phyloP scores from a whole-genome alignment of 441 rosid genomes.

The Corymbia calophylla region DNA sequence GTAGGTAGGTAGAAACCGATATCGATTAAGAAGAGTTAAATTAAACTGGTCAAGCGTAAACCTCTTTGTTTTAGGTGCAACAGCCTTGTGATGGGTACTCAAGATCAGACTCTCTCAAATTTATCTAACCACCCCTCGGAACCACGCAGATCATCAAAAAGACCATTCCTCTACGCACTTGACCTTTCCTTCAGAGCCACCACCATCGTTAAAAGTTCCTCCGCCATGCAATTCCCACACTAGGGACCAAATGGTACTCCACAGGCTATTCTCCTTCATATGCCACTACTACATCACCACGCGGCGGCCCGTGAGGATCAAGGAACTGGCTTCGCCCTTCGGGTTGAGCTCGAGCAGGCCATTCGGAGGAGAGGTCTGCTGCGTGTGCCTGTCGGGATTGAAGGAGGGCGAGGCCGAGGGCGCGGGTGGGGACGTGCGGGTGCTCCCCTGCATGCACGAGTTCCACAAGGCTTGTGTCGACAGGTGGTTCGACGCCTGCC shows the following conservation, averaged over 20 bases:
- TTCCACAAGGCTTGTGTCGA: conserved; percentile 45
- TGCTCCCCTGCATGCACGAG: conserved; percentile 46
- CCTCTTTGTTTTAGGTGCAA: conserved; percentile 46
- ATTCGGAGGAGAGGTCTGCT: conserved; percentile 19
- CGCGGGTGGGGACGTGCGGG: not conserved
- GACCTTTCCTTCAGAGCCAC: conserved; percentile 4
- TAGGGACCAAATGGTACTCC: conserved; percentile 30
- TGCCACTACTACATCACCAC: conserved; percentile 6
- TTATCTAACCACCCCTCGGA: conserved; percentile 24
- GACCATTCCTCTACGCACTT: not conserved
- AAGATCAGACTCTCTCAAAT: not conserved
- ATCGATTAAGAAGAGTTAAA: not conserved
- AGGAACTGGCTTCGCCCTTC: not conserved
- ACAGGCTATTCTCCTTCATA: conserved; percentile 19
- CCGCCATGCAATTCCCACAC: not conserved
- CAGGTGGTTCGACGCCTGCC: conserved; percentile 33
- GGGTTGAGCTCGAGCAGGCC: not conserved
- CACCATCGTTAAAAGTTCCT: not conserved
- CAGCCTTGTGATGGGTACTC: conserved; percentile 32
- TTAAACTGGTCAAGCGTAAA: conserved; percentile 29
- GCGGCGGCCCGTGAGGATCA: conserved; percentile 7
- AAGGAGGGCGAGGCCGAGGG: not conserved
- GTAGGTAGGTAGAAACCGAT: not conserved
- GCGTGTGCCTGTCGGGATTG: conserved; percentile 44
- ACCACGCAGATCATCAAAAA: conserved; percentile 19